Evolutionary conservation across 495 filamentous ascomycete genomes (phyloP).

Genomic region (Podospora fimiseda): DNA sequence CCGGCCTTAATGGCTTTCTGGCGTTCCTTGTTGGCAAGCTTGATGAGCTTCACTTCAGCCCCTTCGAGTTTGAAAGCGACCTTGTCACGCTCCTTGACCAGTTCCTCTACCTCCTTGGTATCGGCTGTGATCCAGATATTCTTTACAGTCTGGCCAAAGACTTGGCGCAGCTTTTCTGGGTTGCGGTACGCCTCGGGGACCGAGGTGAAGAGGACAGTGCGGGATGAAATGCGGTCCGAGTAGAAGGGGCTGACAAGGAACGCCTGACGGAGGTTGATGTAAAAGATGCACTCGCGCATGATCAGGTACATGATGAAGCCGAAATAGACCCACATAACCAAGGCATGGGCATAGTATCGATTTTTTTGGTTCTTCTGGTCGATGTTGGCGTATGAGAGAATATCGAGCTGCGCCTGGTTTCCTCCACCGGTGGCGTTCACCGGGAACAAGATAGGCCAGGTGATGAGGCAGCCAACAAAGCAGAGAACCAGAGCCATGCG

Average conservation of each 20-base stretch:
- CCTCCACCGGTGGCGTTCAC: conserved; percentile 77
- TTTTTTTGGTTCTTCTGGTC: conserved; percentile 39
- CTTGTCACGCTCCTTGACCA: conserved; percentile 79
- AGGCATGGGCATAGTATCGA: conserved; percentile 70
- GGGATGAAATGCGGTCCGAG: conserved; percentile 82
- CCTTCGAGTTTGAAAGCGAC: conserved; percentile 80
- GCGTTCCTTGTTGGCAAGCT: conserved; percentile 70
- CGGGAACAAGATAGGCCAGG: conserved; percentile 81
- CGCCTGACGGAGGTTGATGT: conserved; percentile 92
- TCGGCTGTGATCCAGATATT: conserved; percentile 83
- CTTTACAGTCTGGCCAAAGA: conserved; percentile 75
- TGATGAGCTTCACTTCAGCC: conserved; percentile 83
- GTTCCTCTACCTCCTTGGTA: conserved; percentile 71
- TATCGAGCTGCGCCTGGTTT: conserved; percentile 59
- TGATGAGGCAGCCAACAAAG: conserved; percentile 74
- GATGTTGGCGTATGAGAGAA: conserved; percentile 74
- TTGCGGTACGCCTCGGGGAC: conserved; percentile 72
- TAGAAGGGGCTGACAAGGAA: conserved; percentile 86
- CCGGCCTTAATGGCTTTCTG: conserved; percentile 70
- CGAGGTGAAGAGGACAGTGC: conserved; percentile 86
- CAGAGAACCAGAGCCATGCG: conserved; percentile 64
- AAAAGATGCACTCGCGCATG: conserved; percentile 86
- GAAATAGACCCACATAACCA: conserved; percentile 71
- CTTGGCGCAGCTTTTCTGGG: conserved; percentile 63
- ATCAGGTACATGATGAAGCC: conserved; percentile 84